Conservation (phyloP, 2,329 filamentous ascomycete species). For the Aureobasidium sp. region DNA sequence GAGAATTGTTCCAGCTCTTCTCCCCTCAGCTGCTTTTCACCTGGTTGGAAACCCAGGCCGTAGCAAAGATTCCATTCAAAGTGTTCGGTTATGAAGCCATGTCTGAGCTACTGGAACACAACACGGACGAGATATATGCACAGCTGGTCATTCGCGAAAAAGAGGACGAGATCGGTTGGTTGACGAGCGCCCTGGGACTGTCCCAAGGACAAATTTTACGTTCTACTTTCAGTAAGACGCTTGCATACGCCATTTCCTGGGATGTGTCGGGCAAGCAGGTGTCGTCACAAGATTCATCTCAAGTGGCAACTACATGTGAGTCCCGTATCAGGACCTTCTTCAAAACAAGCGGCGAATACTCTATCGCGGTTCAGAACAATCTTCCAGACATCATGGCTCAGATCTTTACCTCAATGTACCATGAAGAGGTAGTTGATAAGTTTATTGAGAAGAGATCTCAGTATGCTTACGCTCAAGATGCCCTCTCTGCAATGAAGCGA, state of each 20-base stretch:
- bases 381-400: conserved; percentile 72
- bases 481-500: conserved; percentile 61
- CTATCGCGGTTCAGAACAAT: conserved; percentile 56
- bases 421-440: conserved; percentile 66
- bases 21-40: conserved; percentile 84
- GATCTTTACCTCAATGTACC: conserved; percentile 64
- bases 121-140: conserved; percentile 70
- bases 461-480: conserved; percentile 55
- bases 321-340: conserved; percentile 61
- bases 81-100: conserved; percentile 75
- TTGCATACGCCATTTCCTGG: conserved; percentile 77
- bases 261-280: conserved; percentile 47
- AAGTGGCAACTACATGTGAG: conserved; percentile 46
- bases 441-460: conserved; percentile 29
- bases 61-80: conserved; percentile 71
- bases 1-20: conserved; percentile 73
- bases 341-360: conserved; percentile 56
- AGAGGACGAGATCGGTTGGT: conserved; percentile 52
- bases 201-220: conserved; percentile 54
- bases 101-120: conserved; percentile 59
- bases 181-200: conserved; percentile 53
- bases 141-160: conserved; percentile 77
- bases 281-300: not conserved
- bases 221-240: conserved; percentile 65
- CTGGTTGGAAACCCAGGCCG: conserved; percentile 64